phyloP scores from a whole-genome alignment of 257 asterid species.

The Datura wrightii region DNA sequence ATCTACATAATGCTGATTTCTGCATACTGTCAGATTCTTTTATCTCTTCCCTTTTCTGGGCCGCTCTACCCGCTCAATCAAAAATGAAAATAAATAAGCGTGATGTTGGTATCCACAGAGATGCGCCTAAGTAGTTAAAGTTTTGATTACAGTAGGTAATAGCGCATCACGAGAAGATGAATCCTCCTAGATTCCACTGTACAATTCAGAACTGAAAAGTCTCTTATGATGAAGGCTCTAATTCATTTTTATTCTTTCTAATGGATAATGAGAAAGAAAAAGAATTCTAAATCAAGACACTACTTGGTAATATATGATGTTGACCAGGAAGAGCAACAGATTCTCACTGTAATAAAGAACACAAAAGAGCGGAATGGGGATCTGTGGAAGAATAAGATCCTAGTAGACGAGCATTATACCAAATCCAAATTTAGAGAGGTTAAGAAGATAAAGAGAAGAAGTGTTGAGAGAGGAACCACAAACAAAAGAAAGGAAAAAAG shows the following conservation, averaged over 20 bases:
- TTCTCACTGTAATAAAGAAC: slow-evolving; percentile 16
- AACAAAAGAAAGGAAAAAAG: background rate
- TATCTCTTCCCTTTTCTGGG: background rate
- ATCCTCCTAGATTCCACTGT: slow-evolving; percentile 5
- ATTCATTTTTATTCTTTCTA: background rate
- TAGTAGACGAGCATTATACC: slow-evolving; percentile 7
- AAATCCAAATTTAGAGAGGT: background rate
- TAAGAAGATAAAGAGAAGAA: background rate
- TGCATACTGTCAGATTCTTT: background rate
- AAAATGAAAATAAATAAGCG: background rate
- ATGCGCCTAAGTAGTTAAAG: background rate
- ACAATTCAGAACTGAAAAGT: background rate
- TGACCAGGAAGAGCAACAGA: slow-evolving; percentile 10
- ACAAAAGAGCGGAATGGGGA: background rate
- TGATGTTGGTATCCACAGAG: background rate
- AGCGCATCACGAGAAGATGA: background rate
- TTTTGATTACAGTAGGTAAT: background rate
- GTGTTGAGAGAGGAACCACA: background rate
- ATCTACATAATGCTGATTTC: slow-evolving; percentile 17
- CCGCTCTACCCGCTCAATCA: background rate
- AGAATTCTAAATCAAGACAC: background rate
- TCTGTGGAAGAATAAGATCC: background rate
- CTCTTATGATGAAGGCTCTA: background rate
- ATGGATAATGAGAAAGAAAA: background rate
- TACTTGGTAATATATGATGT: slow-evolving; percentile 10